Percentiles rank a stretch among this genome's conserved stretches.
Conservation (phyloP, 2,329 filamentous ascomycete species). For the Claviceps monticola region DNA sequence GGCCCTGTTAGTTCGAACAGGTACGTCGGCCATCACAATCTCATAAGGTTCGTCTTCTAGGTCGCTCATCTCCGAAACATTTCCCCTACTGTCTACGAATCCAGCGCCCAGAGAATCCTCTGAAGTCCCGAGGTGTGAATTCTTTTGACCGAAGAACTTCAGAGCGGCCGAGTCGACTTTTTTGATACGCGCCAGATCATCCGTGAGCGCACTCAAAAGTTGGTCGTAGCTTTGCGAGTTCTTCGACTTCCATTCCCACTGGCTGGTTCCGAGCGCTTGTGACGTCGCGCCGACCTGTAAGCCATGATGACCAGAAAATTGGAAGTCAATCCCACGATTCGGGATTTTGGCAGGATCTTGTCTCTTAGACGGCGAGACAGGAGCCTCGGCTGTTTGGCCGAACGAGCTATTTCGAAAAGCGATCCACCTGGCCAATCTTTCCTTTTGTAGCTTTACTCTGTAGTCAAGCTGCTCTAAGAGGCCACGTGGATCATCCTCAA, state of each 20-base stretch:
- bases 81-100: slow-evolving; percentile 9
- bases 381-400: slow-evolving; percentile 14
- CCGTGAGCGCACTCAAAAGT: slow-evolving; percentile 27
- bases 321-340: slow-evolving; percentile 35
- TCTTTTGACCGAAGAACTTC: slow-evolving; percentile 6
- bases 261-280: slow-evolving; percentile 12
- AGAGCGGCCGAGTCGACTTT: slow-evolving; percentile 7
- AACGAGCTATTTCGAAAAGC: slow-evolving; percentile 43
- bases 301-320: slow-evolving; percentile 37
- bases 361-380: slow-evolving; percentile 13
- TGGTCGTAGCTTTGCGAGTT: slow-evolving; percentile 29
- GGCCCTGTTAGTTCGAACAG: slow-evolving; percentile 13
- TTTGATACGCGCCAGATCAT: slow-evolving; percentile 23
- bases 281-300: slow-evolving; percentile 28
- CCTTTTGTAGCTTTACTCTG: slow-evolving; percentile 51
- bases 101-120: not conserved
- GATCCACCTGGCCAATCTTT: slow-evolving; percentile 60
- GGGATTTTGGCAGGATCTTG: slow-evolving; percentile 7
- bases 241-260: slow-evolving; percentile 8
- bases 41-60: slow-evolving; percentile 31
- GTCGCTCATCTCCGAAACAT: slow-evolving; percentile 37
- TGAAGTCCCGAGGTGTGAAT: not conserved
- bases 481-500: slow-evolving; percentile 37
- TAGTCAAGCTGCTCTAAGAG: slow-evolving; percentile 58
- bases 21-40: slow-evolving; percentile 8